Evolutionary conservation across 768 basidiomycete species (phyloP).

Genomic region (Suillus subluteus): DNA sequence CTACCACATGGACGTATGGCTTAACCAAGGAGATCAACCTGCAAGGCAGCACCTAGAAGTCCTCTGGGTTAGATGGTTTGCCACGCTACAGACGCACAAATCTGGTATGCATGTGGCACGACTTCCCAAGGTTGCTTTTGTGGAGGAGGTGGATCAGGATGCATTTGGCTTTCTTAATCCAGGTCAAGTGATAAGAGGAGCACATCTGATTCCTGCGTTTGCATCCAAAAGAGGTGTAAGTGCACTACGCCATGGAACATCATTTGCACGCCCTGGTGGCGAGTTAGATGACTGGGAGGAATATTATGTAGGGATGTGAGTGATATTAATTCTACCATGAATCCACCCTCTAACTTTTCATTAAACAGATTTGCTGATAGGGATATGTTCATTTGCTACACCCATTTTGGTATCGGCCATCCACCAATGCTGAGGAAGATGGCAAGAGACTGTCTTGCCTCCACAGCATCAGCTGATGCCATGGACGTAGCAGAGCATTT

Average conservation of each 20-base stretch:
- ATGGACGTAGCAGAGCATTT: too few relatives aligned
- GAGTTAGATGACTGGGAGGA: background rate
- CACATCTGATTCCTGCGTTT: conserved; percentile 15
- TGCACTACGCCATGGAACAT: background rate
- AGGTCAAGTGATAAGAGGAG: conserved; percentile 4
- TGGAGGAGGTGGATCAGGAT: background rate
- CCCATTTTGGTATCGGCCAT: too few relatives aligned
- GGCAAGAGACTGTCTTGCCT: too few relatives aligned
- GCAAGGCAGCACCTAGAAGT: conserved; percentile 9
- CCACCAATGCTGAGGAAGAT: too few relatives aligned
- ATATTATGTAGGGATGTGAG: background rate
- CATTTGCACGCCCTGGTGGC: background rate
- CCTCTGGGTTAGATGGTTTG: conserved; percentile 16
- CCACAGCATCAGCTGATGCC: too few relatives aligned
- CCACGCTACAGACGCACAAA: background rate
- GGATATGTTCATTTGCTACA: too few relatives aligned
- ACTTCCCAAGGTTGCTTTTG: conserved; percentile 8
- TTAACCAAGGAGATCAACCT: background rate
- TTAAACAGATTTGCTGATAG: too few relatives aligned
- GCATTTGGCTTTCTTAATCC: conserved; percentile 18
- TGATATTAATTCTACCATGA: too few relatives aligned
- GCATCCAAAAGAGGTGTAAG: background rate
- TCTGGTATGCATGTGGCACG: background rate
- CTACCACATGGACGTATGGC: conserved; percentile 21
- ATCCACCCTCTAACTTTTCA: too few relatives aligned